phyloP scores from a whole-genome alignment of 805 yeast species.

The Hanseniaspora mollemarum region DNA sequence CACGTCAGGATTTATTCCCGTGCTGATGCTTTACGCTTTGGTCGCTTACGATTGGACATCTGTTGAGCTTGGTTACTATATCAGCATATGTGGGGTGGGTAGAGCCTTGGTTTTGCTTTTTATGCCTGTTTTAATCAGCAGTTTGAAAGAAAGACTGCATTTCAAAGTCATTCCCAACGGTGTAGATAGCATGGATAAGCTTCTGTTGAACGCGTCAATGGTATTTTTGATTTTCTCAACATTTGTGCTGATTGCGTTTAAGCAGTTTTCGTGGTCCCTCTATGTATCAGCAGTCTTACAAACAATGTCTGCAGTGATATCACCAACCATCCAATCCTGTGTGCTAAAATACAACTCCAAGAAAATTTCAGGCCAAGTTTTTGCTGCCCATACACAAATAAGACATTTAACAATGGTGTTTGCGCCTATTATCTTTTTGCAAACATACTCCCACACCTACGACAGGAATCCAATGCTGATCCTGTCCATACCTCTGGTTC shows the following conservation, averaged over 20 bases:
- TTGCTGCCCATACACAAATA: slow-evolving; percentile 56
- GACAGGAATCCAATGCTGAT: slow-evolving; percentile 32
- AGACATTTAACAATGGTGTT: slow-evolving; percentile 40
- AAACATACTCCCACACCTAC: slow-evolving; percentile 39
- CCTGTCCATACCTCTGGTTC: slow-evolving; percentile 25
- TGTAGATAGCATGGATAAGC: slow-evolving; percentile 45
- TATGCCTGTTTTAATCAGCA: slow-evolving; percentile 38
- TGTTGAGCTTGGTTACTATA: slow-evolving; percentile 42
- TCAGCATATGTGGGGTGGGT: slow-evolving; percentile 42
- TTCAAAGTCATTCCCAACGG: slow-evolving; percentile 32
- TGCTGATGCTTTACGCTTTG: slow-evolving; percentile 43
- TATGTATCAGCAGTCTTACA: slow-evolving; percentile 29
- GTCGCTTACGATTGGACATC: slow-evolving; percentile 45
- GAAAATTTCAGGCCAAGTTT: slow-evolving; percentile 53
- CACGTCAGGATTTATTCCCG: slow-evolving; percentile 34
- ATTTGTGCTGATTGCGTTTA: slow-evolving; percentile 29
- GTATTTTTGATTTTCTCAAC: slow-evolving; percentile 34
- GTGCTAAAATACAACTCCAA: slow-evolving; percentile 52
- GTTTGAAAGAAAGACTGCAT: slow-evolving; percentile 26
- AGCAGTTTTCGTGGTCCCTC: slow-evolving; percentile 20
- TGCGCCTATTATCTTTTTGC: slow-evolving; percentile 40
- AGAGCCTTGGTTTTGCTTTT: slow-evolving; percentile 41
- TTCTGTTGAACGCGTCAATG: slow-evolving; percentile 29
- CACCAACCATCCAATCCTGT: slow-evolving; percentile 51
- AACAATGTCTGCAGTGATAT: slow-evolving; percentile 39